These are phyloP conservation scores for Podila clonocystis DNA, from an alignment of 192 early-diverging fungal genomes.

Conservation along the genomic window DNA sequence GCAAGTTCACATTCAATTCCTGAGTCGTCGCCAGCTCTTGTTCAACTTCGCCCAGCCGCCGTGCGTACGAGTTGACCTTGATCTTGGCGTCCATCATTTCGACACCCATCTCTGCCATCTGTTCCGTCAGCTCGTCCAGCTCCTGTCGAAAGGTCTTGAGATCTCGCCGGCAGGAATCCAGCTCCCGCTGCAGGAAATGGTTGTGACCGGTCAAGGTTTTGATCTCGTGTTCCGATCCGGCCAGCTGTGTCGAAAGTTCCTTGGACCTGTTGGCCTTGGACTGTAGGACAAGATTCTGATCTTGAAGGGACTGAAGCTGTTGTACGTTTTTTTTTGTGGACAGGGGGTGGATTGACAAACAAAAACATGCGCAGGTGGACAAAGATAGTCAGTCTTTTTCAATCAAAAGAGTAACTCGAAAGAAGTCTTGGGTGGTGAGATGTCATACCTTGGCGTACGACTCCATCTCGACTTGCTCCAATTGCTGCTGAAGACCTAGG, in stretches of 20 bases:
- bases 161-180: constrained; percentile 61
- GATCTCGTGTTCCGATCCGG: constrained; percentile 46
- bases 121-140: constrained; percentile 63
- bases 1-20: constrained; percentile 66
- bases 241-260: constrained; percentile 49
- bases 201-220: constrained; percentile 56
- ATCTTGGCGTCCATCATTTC: constrained; percentile 67
- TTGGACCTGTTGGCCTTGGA: constrained; percentile 42
- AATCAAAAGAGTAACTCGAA: background rate
- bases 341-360: background rate
- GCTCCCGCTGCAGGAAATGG: constrained; percentile 57
- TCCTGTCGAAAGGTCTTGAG: constrained; percentile 65
- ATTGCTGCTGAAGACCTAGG: constrained; percentile 63
- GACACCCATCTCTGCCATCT: constrained; percentile 65
- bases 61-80: constrained; percentile 63
- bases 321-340: too few species aligned
- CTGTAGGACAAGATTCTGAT: constrained; percentile 47
- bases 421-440: background rate
- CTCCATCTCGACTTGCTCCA: constrained; percentile 53
- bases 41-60: constrained; percentile 65
- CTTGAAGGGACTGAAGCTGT: constrained; percentile 49
- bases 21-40: constrained; percentile 63
- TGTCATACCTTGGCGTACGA: constrained; percentile 42
- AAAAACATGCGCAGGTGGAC: background rate
- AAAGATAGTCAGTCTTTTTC: background rate